Percentiles rank a stretch among this genome's conserved stretches.
These are phyloP conservation scores for Rhododendron mucronatum DNA, from an alignment of 148 eudicot species.

Conservation along the genomic window DNA sequence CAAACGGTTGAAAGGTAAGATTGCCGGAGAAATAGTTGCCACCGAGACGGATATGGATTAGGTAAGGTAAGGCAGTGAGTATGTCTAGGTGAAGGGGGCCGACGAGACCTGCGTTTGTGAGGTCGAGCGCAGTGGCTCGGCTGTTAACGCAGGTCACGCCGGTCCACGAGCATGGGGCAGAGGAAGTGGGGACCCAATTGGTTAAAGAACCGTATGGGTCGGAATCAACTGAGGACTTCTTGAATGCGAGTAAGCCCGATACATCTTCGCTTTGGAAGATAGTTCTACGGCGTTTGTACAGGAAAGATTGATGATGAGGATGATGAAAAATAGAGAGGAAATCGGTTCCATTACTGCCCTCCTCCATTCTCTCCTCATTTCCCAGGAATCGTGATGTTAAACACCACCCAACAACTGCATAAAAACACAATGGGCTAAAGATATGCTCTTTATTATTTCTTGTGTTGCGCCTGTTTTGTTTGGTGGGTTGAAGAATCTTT, in stretches of 20 bases:
- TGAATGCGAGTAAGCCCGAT: conserved; percentile 30
- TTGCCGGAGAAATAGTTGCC: conserved; percentile 40
- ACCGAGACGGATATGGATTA: conserved; percentile 19
- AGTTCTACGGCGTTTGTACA: conserved; percentile 11
- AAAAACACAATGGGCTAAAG: neutral
- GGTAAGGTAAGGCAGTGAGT: conserved; percentile 25
- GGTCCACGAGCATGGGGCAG: conserved; percentile 35
- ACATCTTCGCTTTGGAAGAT: conserved; percentile 17
- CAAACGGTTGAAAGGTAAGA: conserved; percentile 15
- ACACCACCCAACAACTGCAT: conserved; percentile 1
- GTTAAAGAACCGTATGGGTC: conserved; percentile 31
- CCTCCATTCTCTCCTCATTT: conserved; percentile 2
- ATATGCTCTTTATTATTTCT: neutral
- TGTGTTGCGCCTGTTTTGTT: neutral
- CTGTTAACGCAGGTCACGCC: conserved; percentile 33
- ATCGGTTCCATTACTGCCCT: neutral
- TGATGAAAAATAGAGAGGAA: neutral
- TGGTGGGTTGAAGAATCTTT: conserved; percentile 9
- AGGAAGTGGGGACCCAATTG: conserved; percentile 25
- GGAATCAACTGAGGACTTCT: conserved; percentile 26
- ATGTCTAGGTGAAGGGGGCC: conserved; percentile 32
- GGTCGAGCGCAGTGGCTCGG: conserved; percentile 22
- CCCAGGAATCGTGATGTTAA: neutral
- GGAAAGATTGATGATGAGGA: conserved; percentile 3
- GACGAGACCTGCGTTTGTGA: conserved; percentile 25